Conservation (phyloP, 805 yeast species). For the Candida chauliodis region DNA sequence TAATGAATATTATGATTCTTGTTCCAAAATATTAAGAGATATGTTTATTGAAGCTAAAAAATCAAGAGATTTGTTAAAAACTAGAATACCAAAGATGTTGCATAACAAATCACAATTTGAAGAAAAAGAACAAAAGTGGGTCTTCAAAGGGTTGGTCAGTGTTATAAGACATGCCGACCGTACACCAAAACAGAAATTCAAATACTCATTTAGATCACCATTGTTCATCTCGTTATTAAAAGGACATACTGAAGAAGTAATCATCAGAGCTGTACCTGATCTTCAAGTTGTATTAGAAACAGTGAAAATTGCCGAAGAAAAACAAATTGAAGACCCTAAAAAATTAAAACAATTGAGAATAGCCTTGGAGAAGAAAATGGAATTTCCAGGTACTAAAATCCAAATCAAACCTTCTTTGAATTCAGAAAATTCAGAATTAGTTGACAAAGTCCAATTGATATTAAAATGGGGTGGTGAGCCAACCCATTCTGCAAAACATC, state of each 20-base stretch:
- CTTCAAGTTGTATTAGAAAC: slow-evolving; percentile 82
- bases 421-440: slow-evolving; percentile 55
- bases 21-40: slow-evolving; percentile 72
- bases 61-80: slow-evolving; percentile 36
- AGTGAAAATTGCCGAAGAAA: slow-evolving; percentile 74
- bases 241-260: slow-evolving; percentile 95
- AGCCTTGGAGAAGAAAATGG: slow-evolving; percentile 84
- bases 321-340: slow-evolving; percentile 72
- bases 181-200: slow-evolving; percentile 97
- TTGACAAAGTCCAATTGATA: slow-evolving; percentile 93
- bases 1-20: slow-evolving; percentile 74
- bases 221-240: slow-evolving; percentile 81
- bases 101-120: slow-evolving; percentile 39
- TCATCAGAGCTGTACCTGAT: slow-evolving; percentile 85
- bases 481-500: slow-evolving; percentile 94
- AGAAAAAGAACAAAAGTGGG: slow-evolving; percentile 88
- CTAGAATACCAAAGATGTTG: slow-evolving; percentile 32
- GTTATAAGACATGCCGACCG: slow-evolving; percentile 97
- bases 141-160: slow-evolving; percentile 85
- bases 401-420: slow-evolving; percentile 87
- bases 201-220: slow-evolving; percentile 88
- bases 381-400: slow-evolving; percentile 93
- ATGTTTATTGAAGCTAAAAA: slow-evolving; percentile 59
- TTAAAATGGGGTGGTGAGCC: slow-evolving; percentile 99
- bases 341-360: slow-evolving; percentile 73